Percentiles rank a stretch among this genome's conserved stretches.
Evolutionary conservation across 441 rosid genomes (phyloP).

Genomic region (Dalechampia spathulata): DNA sequence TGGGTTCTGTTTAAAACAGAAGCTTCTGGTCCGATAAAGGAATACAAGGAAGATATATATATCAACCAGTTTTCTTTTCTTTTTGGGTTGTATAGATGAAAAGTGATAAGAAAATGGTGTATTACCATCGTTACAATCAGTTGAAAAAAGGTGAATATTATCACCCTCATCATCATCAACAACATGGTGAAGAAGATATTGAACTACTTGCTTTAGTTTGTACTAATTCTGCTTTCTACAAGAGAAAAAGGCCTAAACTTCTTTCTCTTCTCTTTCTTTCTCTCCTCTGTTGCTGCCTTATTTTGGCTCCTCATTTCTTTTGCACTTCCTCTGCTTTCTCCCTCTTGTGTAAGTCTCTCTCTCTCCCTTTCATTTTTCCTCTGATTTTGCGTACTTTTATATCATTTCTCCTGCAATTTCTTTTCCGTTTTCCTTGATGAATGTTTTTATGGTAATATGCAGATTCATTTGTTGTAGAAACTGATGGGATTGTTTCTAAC

Average conservation of each 20-base stretch:
- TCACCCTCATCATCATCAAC: too few relatives aligned
- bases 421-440: neutral
- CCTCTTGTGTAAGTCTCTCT: slow-evolving; percentile 35
- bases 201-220: slow-evolving; percentile 29
- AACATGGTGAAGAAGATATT: slow-evolving; percentile 21
- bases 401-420: neutral
- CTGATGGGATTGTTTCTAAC: slow-evolving; percentile 24
- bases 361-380: slow-evolving; percentile 6
- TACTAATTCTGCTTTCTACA: slow-evolving; percentile 26
- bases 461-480: slow-evolving; percentile 49
- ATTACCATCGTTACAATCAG: slow-evolving; percentile 34
- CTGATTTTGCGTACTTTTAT: neutral
- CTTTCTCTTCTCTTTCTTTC: slow-evolving; percentile 49
- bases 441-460: slow-evolving; percentile 19
- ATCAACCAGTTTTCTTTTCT: too few relatives aligned
- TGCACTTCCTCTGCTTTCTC: slow-evolving; percentile 39
- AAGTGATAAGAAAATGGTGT: slow-evolving; percentile 44
- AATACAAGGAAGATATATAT: neutral
- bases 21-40: neutral
- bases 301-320: slow-evolving; percentile 46
- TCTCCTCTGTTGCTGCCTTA: slow-evolving; percentile 49
- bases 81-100: too few relatives aligned
- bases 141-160: slow-evolving; percentile 29
- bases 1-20: slow-evolving; percentile 1
- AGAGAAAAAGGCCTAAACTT: slow-evolving; percentile 55